Evolutionary conservation across 2,329 filamentous ascomycete species (phyloP).

Genomic region (Conoideocrella luteorostrata): DNA sequence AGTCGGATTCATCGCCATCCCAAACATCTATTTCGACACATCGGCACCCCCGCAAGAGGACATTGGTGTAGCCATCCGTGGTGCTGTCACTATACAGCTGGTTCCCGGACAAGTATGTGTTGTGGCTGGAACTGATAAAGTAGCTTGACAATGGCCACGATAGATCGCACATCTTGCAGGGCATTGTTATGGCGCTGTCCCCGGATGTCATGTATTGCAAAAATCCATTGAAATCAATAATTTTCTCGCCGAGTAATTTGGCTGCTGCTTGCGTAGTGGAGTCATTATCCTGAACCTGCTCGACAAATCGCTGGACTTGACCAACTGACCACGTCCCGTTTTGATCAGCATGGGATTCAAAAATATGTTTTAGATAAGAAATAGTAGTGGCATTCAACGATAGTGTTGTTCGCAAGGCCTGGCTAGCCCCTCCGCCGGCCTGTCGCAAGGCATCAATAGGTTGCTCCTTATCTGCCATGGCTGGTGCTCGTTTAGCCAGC

Average conservation of each 20-base stretch:
- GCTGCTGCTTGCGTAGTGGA: constrained; percentile 21
- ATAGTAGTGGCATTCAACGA: constrained; percentile 34
- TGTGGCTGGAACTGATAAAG: constrained; percentile 91
- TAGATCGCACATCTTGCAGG: constrained; percentile 43
- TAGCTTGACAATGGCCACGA: constrained; percentile 81
- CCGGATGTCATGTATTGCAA: constrained; percentile 51
- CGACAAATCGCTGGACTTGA: constrained; percentile 39
- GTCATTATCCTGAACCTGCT: constrained; percentile 37
- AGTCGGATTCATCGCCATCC: constrained; percentile 76
- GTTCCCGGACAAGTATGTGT: constrained; percentile 85
- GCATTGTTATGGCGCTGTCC: constrained; percentile 35
- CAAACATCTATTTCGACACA: constrained; percentile 95
- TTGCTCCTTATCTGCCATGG: constrained; percentile 6
- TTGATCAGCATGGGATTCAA: constrained; percentile 34
- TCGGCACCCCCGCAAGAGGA: constrained; percentile 75
- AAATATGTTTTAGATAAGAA: constrained; percentile 40
- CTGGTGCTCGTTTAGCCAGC: neutral
- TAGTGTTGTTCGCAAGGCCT: constrained; percentile 32
- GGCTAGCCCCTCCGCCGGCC: constrained; percentile 42
- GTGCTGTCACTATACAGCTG: constrained; percentile 84
- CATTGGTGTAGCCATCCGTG: constrained; percentile 79
- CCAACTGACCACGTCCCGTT: constrained; percentile 39
- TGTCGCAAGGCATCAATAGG: constrained; percentile 27
- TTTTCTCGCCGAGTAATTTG: constrained; percentile 20
- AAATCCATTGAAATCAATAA: constrained; percentile 43